These are phyloP conservation scores for Lepiota brunneoincarnata DNA, from an alignment of 768 basidiomycete species.

Conservation along the genomic window DNA sequence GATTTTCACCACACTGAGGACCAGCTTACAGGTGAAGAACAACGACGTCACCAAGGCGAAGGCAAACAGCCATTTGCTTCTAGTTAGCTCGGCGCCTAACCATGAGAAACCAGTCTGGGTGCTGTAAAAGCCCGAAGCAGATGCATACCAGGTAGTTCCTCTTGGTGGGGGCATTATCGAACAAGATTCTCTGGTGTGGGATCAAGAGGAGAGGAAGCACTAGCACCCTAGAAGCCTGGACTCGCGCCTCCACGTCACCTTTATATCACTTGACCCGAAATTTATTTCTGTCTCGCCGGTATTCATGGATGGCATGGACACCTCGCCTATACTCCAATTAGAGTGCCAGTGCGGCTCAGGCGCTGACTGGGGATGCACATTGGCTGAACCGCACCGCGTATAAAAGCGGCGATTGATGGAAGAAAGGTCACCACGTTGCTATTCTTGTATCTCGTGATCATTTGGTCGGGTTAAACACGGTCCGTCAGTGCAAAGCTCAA, in stretches of 20 bases:
- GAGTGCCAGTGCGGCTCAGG: background rate
- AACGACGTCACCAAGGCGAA: slow-evolving; percentile 71
- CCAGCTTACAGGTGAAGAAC: slow-evolving; percentile 65
- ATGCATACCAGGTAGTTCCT: slow-evolving; percentile 40
- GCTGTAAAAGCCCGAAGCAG: background rate
- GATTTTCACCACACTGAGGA: background rate
- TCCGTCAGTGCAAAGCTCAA: background rate
- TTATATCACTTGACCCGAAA: slow-evolving; percentile 7
- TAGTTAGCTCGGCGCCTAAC: slow-evolving; percentile 41
- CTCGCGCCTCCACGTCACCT: background rate
- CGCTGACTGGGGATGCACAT: background rate
- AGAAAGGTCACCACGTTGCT: background rate
- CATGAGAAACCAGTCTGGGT: background rate
- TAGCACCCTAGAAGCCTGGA: background rate
- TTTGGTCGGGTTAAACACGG: background rate
- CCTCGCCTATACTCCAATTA: slow-evolving; percentile 3
- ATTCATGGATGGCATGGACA: background rate
- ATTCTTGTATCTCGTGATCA: slow-evolving; percentile 9
- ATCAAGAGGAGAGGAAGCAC: background rate
- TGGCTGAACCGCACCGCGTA: background rate
- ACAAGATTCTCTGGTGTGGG: slow-evolving; percentile 7
- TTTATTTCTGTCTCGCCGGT: slow-evolving; percentile 1
- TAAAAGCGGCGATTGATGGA: background rate
- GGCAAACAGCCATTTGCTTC: slow-evolving; percentile 49
- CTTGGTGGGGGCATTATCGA: slow-evolving; percentile 31